Evolutionary conservation across 129 eudicot species (phyloP), one percentile per base, ranked within the genome.

Genomic region (Flaveria linearis): DNA sequence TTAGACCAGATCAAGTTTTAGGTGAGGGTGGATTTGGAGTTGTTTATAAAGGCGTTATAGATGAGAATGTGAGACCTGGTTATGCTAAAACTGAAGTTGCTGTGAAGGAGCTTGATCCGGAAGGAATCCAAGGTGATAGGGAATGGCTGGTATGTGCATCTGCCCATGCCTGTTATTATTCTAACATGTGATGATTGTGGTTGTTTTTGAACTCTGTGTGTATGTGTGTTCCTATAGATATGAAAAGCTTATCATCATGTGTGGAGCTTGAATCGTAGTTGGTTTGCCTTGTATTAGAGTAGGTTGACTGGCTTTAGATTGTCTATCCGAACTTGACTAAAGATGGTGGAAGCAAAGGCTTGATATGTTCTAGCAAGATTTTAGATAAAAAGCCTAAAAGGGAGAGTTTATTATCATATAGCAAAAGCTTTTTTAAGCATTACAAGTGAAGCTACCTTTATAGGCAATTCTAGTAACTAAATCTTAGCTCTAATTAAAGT

Each of bases 1-100:
- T 95, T 71, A 89, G 99, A 71, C 92, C 97, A 0, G 91, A 89
- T 86, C 96, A 91, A 77, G 90, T 91, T 72, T 86, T 95, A 23
- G 99, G 99, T 62, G 97, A 91, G 76, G 99, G 99, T 71, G 99
- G 99, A 2, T 95, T 95, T 76, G 99, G 97, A 16, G 90, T 91
- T 75, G 97, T 95, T 66, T 95, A 91, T 75, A 91, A 85, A 89
- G 99, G 99, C 47, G 84, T 88, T 73, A 83, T 95, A 20, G 96
- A 91, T 84, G 99, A 88, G 46, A 83, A 64, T 74, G 97, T 95
- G 82, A 86, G 96, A 75, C 68, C 86, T 26, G 99, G 95, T 66
- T 91, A 91, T 83, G 84, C 77, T 47, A 84, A 83, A 73, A 86
- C 85, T 2, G 84, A 74, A 68, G 99, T 95, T 69, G 99, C 99